A percentile compares a stretch with the other conserved stretches of the same genome.
Conservation (phyloP, 1,139 yeast genomes). For the Hansenula lynferdii region DNA sequence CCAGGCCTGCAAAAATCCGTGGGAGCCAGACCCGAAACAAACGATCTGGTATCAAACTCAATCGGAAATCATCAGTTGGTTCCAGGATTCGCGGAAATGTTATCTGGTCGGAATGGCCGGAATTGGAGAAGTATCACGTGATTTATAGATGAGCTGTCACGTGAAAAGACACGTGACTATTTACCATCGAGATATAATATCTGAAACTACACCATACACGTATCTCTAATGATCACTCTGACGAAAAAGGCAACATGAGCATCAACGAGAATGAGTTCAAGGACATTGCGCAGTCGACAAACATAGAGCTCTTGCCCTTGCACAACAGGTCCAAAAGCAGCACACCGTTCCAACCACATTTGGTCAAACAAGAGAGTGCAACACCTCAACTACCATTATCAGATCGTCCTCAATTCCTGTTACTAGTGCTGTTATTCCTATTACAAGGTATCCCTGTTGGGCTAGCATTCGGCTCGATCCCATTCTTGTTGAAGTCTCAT, state of each 20-base stretch:
- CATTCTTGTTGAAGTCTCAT: slow-evolving; percentile 74
- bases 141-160: no score
- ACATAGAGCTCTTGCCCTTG: slow-evolving; percentile 18
- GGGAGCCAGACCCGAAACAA: no score
- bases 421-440: slow-evolving; percentile 68
- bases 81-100: no score
- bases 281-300: slow-evolving; percentile 10
- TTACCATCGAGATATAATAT: no score
- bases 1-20: no score
- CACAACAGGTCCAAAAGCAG: slow-evolving; percentile 14
- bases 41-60: no score
- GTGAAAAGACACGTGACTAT: no score
- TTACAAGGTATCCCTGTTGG: slow-evolving; percentile 97
- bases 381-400: slow-evolving; percentile 23
- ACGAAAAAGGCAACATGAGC: neutral
- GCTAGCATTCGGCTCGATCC: slow-evolving; percentile 89
- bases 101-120: no score
- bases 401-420: slow-evolving; percentile 68
- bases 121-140: no score
- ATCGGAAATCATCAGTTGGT: no score
- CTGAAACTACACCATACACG: no score
- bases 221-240: no score
- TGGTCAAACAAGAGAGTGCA: neutral
- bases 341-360: neutral
- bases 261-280: neutral